phyloP scores from a whole-genome alignment of 2,329 filamentous ascomycete genomes.

The Curvularia spicifera region DNA sequence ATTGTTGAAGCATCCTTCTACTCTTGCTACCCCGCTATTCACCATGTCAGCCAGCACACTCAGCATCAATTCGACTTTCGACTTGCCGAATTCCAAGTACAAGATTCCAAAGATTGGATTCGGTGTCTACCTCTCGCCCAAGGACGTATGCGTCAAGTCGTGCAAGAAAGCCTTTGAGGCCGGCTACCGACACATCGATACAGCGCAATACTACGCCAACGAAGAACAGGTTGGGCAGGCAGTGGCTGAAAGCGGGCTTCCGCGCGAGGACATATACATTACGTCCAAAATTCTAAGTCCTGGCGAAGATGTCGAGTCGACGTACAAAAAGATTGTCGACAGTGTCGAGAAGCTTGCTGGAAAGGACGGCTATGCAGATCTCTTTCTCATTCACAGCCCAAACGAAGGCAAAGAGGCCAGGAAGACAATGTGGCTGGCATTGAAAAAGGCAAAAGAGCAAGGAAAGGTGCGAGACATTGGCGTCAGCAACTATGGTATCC shows the following conservation, averaged over 20 bases:
- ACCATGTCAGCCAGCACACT: conserved; percentile 34
- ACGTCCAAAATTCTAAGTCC: conserved; percentile 72
- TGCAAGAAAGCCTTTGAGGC: conserved; percentile 63
- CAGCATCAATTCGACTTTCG: conserved; percentile 56
- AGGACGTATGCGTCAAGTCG: conserved; percentile 62
- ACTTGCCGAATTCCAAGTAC: conserved; percentile 58
- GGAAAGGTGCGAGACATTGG: conserved; percentile 71
- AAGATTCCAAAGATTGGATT: conserved; percentile 72
- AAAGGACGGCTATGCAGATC: conserved; percentile 68
- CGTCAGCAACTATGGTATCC: conserved; percentile 73
- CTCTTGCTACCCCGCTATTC: conserved; percentile 16
- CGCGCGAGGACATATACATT: conserved; percentile 67
- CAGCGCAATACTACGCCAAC: conserved; percentile 74
- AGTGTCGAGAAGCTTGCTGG: conserved; percentile 67
- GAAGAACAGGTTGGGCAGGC: conserved; percentile 71
- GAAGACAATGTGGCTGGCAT: conserved; percentile 68
- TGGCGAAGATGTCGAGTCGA: conserved; percentile 61
- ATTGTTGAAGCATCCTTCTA: conserved; percentile 12
- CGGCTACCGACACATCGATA: conserved; percentile 70
- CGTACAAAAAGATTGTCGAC: conserved; percentile 64
- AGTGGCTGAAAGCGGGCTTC: conserved; percentile 62
- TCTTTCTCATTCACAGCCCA: conserved; percentile 73
- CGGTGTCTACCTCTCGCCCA: conserved; percentile 70
- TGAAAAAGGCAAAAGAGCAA: conserved; percentile 67
- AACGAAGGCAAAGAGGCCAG: conserved; percentile 61